A percentile compares a stretch with the other conserved stretches of the same genome.
Evolutionary conservation across 441 rosid species (phyloP).

Genomic region (Omphalea diandra): DNA sequence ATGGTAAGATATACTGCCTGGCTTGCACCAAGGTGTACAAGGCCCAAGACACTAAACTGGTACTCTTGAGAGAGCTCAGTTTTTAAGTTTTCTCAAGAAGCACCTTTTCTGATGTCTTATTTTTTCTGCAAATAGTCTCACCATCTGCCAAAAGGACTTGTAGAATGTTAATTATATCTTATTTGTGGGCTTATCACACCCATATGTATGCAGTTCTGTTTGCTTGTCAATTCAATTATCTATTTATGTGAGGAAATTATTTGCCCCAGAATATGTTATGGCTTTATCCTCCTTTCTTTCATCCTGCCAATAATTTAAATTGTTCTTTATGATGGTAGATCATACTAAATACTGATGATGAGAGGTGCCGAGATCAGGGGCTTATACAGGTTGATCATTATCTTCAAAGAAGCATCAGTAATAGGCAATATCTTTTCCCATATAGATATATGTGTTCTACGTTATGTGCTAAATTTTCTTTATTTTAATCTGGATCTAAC

Average conservation of each 20-base stretch:
- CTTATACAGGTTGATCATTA: slow-evolving; percentile 50
- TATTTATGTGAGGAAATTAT: neutral
- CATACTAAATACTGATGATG: slow-evolving; percentile 77
- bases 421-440: slow-evolving; percentile 45
- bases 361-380: slow-evolving; percentile 77
- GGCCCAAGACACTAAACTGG: neutral
- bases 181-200: neutral
- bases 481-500: slow-evolving; percentile 19
- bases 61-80: neutral
- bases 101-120: slow-evolving; percentile 4
- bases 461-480: slow-evolving; percentile 2
- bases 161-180: neutral
- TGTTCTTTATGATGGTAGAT: slow-evolving; percentile 39
- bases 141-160: neutral
- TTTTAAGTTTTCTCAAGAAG: no score
- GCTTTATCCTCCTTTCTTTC: neutral
- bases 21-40: neutral
- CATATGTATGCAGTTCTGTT: neutral
- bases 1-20: neutral
- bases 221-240: neutral
- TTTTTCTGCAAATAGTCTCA: neutral
- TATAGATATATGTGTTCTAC: no score
- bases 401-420: slow-evolving; percentile 65
- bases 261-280: neutral
- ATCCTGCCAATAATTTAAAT: neutral